A percentile compares a stretch with the other conserved stretches of the same genome.
Evolutionary conservation across 805 yeast genomes (phyloP).

Genomic region (Metschnikowia reukaufii): DNA sequence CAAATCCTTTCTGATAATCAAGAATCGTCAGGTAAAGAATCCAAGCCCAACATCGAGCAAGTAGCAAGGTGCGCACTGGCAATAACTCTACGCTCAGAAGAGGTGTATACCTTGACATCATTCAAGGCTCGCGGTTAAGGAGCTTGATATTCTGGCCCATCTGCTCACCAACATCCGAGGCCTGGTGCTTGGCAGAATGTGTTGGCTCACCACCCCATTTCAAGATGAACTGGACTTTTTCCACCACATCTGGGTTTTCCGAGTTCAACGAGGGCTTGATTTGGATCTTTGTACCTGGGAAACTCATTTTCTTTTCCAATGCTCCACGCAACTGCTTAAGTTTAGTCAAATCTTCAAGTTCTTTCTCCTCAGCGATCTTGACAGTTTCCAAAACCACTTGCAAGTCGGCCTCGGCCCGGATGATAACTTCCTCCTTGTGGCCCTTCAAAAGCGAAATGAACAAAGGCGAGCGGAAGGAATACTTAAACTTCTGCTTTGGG

Average conservation of each 20-base stretch:
- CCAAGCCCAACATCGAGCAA: constrained; percentile 67
- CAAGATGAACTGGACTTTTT: constrained; percentile 90
- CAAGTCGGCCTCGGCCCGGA: constrained; percentile 84
- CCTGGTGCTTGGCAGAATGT: constrained; percentile 93
- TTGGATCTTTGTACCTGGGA: constrained; percentile 97
- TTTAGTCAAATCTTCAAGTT: constrained; percentile 78
- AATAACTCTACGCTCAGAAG: constrained; percentile 92
- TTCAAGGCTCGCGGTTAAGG: constrained; percentile 81
- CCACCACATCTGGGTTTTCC: constrained; percentile 66
- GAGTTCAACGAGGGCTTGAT: constrained; percentile 79
- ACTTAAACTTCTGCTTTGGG: constrained; percentile 96
- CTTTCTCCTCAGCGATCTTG: constrained; percentile 71
- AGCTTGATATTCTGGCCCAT: constrained; percentile 87
- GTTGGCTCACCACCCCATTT: constrained; percentile 99
- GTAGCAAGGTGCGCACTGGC: constrained; percentile 90
- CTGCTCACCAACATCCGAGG: constrained; percentile 93
- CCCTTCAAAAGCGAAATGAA: constrained; percentile 88
- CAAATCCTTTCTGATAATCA: constrained; percentile 83
- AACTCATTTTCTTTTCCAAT: constrained; percentile 79
- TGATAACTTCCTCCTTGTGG: constrained; percentile 93
- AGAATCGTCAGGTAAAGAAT: constrained; percentile 69
- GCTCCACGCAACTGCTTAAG: constrained; percentile 76
- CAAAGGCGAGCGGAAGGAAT: constrained; percentile 84
- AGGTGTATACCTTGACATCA: constrained; percentile 82
- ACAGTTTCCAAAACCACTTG: constrained; percentile 84